Base-by-base conservation (phyloP, 2,329 filamentous ascomycete species). In the Pseudopithomyces maydicus region DNA sequence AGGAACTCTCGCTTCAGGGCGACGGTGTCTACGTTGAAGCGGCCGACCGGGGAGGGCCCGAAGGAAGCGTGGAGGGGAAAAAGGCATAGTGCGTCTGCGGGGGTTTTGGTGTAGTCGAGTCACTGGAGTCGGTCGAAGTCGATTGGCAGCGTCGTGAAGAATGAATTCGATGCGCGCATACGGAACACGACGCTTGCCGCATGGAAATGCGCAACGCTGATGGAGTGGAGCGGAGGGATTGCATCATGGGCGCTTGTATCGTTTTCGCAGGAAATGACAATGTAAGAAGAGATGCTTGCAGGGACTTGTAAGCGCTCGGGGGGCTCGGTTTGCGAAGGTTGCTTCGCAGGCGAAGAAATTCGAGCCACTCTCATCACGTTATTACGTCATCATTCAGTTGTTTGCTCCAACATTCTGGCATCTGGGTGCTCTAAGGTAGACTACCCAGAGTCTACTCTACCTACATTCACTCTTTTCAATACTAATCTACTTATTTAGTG, bases 1-100 rank as follows among this genome's bases (percentile, higher is more conserved):
- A 98, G 86, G 79, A 96, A 98, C 74, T 99, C 95, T 63, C 85
- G 85, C 48, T 91, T 90, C 19, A 98, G 85, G 15, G 84, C 80
- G 55, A 84, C 81, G 12, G 85, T 73, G 73, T 96, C 84, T 70
- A 98, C 86, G 14, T 81, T 77, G 82, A 98, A 99, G 56, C 87
- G 83, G 0, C 92, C 89, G 0, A 71, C 53, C 0, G 94, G 94
- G 95, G 95, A 0, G 92, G 90, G 1, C 94, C 94, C 1, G 76
- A 52, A 0, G 92, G 86, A 3, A 97, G 83, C 2, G 92, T 90
- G 32, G 84, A 74, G 1, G 93, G 92, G 81, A 99, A 99, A 78
- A 98, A 86, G 54, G 88, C 86, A 83, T 97, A 98, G 82, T 94
- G 86, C 53, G 88, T 91, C 62, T 78, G 66, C 12, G 58, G 48